These are phyloP conservation scores for Lenwebbia sp. DNA, from an alignment of 345 rosid genomes.

Conservation along the genomic window DNA sequence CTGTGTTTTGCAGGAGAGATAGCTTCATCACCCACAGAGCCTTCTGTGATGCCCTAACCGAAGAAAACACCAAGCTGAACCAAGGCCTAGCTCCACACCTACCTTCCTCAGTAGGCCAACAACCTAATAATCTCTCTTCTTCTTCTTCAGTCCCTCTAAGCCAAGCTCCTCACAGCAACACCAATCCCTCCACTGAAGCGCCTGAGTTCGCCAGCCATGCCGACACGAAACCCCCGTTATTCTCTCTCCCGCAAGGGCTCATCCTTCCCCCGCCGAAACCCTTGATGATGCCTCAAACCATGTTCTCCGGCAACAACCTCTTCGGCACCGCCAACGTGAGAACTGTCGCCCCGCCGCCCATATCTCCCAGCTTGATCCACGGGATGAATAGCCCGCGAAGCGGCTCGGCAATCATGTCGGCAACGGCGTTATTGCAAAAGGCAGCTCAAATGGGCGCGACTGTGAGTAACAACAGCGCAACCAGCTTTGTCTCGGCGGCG, in stretches of 20 bases:
- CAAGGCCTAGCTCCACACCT: neutral
- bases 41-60: slow-evolving; percentile 7
- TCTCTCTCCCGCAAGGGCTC: neutral
- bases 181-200: neutral
- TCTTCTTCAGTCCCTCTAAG: neutral
- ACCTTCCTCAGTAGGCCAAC: neutral
- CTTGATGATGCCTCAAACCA: neutral
- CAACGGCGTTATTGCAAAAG: slow-evolving; percentile 44
- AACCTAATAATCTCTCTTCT: neutral
- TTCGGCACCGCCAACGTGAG: neutral
- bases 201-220: neutral
- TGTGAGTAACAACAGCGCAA: neutral
- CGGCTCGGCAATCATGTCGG: slow-evolving; percentile 14
- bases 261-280: slow-evolving; percentile 2
- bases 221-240: neutral
- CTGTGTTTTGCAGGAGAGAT: slow-evolving; percentile 1
- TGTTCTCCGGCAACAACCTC: neutral
- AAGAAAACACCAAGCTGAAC: slow-evolving; percentile 2
- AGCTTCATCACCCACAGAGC: slow-evolving; percentile 11
- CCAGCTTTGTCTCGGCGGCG: neutral
- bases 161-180: neutral
- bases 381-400: neutral
- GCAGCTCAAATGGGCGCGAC: slow-evolving; percentile 52
- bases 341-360: neutral
- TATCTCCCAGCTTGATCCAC: neutral